A percentile compares a stretch with the other conserved stretches of the same genome.
Conservation (phyloP, 441 rosid species). For the Oxalis stricta region DNA sequence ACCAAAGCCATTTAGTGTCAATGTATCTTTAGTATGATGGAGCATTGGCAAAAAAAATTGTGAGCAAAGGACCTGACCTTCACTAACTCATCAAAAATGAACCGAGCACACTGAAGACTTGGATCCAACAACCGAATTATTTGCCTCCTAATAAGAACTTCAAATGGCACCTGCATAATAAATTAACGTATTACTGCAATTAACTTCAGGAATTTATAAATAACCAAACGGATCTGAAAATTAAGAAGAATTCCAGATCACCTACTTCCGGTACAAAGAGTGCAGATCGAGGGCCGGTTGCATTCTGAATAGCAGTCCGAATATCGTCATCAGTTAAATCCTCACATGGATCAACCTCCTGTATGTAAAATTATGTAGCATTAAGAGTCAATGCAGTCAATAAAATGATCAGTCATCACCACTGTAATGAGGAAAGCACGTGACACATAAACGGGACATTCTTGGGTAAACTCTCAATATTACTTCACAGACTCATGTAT, state of each 20-base stretch:
- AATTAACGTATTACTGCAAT: too few species aligned
- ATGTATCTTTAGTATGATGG: too few species aligned
- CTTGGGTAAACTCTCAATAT: too few species aligned
- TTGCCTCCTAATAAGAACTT: conserved; percentile 87
- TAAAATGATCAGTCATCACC: background rate
- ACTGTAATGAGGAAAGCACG: background rate
- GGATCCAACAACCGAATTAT: conserved; percentile 87
- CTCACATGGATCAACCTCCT: conserved; percentile 97
- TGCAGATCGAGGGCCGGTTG: conserved; percentile 85
- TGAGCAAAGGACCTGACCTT: conserved; percentile 31
- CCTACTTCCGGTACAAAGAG: conserved; percentile 85
- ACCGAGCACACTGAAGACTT: conserved; percentile 91
- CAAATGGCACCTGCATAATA: conserved; percentile 65
- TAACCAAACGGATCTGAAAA: background rate
- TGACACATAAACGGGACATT: too few species aligned
- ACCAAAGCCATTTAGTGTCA: conserved; percentile 2
- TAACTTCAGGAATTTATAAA: too few species aligned
- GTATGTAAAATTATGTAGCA: conserved; percentile 5
- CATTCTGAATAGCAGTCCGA: conserved; percentile 92
- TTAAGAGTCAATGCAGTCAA: conserved; percentile 6
- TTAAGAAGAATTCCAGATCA: conserved; percentile 5
- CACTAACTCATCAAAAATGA: conserved; percentile 76
- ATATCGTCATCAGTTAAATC: conserved; percentile 87
- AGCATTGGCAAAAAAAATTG: background rate
- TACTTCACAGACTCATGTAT: too few species aligned